Conservation (phyloP, 1,284 basidiomycete species). For the Malassezia furfur region DNA sequence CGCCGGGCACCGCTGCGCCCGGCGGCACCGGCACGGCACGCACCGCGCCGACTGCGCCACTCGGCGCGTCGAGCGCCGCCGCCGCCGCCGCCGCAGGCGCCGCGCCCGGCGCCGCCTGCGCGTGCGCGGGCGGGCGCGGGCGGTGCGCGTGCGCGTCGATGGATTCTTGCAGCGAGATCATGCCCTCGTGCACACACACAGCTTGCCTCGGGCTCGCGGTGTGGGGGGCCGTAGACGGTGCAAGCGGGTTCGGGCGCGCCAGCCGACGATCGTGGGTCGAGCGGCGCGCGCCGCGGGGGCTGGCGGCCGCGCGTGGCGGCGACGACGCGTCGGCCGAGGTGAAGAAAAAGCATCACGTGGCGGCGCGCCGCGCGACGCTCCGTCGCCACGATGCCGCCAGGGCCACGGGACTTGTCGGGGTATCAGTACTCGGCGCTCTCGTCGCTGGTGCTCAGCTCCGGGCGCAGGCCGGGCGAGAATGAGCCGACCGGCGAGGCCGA, state of each 20-base stretch:
- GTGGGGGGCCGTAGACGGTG: too few species aligned
- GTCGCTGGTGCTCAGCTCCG: constrained; percentile 42
- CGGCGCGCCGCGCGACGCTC: not conserved
- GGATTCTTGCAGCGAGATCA: not conserved
- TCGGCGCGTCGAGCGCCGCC: not conserved
- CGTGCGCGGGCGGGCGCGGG: not conserved
- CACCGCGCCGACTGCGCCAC: not conserved
- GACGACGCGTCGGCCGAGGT: constrained; percentile 3
- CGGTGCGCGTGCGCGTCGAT: not conserved
- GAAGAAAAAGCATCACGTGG: constrained; percentile 1
- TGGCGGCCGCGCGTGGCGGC: not conserved
- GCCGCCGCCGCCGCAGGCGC: too few species aligned
- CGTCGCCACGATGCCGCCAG: constrained; percentile 30
- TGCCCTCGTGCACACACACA: not conserved
- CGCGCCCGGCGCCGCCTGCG: not conserved
- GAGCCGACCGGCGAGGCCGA: constrained; percentile 95
- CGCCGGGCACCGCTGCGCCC: too few species aligned
- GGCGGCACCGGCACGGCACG: too few species aligned
- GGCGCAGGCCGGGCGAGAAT: constrained; percentile 32
- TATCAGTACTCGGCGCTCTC: constrained; percentile 47
- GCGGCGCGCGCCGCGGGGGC: too few species aligned
- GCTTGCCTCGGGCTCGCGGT: not conserved
- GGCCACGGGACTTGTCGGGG: constrained; percentile 41
- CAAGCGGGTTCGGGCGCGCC: too few species aligned
- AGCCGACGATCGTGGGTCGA: too few species aligned